These are phyloP conservation scores for Schizochytrium sp. DNA, from an alignment of 108 stramenopile species.

Conservation along the genomic window DNA sequence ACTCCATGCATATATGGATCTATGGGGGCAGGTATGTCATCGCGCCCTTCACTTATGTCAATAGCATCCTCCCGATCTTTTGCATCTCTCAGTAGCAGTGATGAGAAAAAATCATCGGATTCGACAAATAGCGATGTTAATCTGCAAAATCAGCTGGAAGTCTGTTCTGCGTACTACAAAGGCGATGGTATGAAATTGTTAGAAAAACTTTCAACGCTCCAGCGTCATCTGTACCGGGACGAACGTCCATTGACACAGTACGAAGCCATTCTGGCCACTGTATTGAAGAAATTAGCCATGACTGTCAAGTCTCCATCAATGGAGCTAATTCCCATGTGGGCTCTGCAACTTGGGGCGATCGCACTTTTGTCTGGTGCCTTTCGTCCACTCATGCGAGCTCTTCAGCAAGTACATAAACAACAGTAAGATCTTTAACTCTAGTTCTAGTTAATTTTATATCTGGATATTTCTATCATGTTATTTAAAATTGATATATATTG, in stretches of 20 bases:
- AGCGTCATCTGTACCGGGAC: conserved; percentile 46
- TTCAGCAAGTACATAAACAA: no score
- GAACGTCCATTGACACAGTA: neutral
- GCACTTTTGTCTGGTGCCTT: no score
- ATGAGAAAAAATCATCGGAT: neutral
- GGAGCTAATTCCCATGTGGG: no score
- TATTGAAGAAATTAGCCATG: neutral
- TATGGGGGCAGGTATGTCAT: conserved; percentile 31
- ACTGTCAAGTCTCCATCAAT: no score
- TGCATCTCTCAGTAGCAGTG: conserved; percentile 20
- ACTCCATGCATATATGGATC: neutral
- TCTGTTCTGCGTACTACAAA: neutral
- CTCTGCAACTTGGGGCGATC: no score
- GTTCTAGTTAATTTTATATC: no score
- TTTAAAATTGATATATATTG: no score
- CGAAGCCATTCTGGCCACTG: neutral
- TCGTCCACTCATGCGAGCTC: no score
- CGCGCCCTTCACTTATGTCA: conserved; percentile 28
- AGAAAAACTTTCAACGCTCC: conserved; percentile 51
- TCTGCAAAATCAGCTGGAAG: conserved; percentile 2
- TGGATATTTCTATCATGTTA: no score
- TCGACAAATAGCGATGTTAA: neutral
- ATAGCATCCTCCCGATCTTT: conserved; percentile 14
- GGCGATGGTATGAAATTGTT: conserved; percentile 47
- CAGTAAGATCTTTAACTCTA: no score